Conservation (phyloP, 2,329 filamentous ascomycete species). For the Claviceps arundinis region DNA sequence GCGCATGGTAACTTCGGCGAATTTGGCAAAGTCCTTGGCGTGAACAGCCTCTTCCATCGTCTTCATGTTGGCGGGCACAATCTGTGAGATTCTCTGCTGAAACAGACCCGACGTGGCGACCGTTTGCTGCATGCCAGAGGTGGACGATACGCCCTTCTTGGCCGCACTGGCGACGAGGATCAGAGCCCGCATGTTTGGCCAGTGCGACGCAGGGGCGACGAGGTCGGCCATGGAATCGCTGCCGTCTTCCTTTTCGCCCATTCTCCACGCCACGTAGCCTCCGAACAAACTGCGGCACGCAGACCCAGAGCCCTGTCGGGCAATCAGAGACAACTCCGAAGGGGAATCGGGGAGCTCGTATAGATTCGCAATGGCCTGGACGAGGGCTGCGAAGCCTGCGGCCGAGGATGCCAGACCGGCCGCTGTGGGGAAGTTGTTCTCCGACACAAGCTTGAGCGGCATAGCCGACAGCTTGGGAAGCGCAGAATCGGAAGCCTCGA, state of each 20-base stretch:
- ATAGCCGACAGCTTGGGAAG: conserved; percentile 71
- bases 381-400: conserved; percentile 55
- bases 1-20: conserved; percentile 86
- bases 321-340: conserved; percentile 75
- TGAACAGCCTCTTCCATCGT: conserved; percentile 73
- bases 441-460: conserved; percentile 75
- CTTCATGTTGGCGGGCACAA: conserved; percentile 74
- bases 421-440: conserved; percentile 98
- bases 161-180: conserved; percentile 84
- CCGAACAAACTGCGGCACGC: conserved; percentile 89
- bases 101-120: conserved; percentile 87
- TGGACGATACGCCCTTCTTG: conserved; percentile 91
- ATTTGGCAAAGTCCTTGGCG: conserved; percentile 68
- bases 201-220: conserved; percentile 78
- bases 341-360: conserved; percentile 75
- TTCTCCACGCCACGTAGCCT: conserved; percentile 91
- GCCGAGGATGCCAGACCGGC: conserved; percentile 71
- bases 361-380: conserved; percentile 81
- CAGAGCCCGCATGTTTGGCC: conserved; percentile 87
- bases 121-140: conserved; percentile 93
- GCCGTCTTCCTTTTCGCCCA: conserved; percentile 63
- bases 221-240: conserved; percentile 79
- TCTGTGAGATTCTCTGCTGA: conserved; percentile 54
- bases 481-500: conserved; percentile 59
- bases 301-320: conserved; percentile 85